These are phyloP conservation scores for Juglanconis oblonga DNA, from an alignment of 2,329 filamentous ascomycete genomes.

Conservation along the genomic window DNA sequence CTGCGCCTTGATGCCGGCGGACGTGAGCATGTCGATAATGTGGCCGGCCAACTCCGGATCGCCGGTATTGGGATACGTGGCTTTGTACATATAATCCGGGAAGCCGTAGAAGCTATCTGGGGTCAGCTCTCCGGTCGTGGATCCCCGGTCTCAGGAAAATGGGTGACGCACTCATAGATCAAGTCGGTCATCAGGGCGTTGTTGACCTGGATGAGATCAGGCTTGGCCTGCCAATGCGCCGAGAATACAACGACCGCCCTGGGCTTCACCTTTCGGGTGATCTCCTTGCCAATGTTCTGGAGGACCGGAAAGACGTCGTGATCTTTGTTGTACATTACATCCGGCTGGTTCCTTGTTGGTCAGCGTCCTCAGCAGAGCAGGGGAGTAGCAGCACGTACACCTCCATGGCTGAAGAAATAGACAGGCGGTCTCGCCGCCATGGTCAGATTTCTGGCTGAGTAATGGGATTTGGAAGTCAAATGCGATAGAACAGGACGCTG, in stretches of 20 bases:
- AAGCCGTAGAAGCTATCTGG: constrained; percentile 62
- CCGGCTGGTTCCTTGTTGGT: constrained; percentile 41
- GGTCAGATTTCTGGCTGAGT: constrained; percentile 7
- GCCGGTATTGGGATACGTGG: constrained; percentile 63
- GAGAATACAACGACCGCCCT: constrained; percentile 74
- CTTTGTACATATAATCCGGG: constrained; percentile 65
- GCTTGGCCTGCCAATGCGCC: constrained; percentile 68
- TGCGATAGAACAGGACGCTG: neutral
- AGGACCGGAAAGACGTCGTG: constrained; percentile 67
- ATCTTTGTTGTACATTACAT: constrained; percentile 63
- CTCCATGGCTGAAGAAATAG: constrained; percentile 51
- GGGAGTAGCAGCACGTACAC: constrained; percentile 33
- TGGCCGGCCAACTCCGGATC: constrained; percentile 56
- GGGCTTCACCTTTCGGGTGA: constrained; percentile 67
- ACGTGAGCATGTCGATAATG: constrained; percentile 52
- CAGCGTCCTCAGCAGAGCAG: neutral
- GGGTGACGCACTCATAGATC: constrained; percentile 57
- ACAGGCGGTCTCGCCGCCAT: constrained; percentile 36
- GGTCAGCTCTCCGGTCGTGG: constrained; percentile 18
- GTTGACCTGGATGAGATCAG: constrained; percentile 61
- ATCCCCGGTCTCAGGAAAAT: neutral
- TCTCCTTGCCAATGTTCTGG: constrained; percentile 64
- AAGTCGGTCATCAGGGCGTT: constrained; percentile 60
- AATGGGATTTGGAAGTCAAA: neutral
- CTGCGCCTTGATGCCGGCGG: constrained; percentile 57